Evolutionary conservation across 306 rosid species (phyloP).

Genomic region (Clitoria ternatea): DNA sequence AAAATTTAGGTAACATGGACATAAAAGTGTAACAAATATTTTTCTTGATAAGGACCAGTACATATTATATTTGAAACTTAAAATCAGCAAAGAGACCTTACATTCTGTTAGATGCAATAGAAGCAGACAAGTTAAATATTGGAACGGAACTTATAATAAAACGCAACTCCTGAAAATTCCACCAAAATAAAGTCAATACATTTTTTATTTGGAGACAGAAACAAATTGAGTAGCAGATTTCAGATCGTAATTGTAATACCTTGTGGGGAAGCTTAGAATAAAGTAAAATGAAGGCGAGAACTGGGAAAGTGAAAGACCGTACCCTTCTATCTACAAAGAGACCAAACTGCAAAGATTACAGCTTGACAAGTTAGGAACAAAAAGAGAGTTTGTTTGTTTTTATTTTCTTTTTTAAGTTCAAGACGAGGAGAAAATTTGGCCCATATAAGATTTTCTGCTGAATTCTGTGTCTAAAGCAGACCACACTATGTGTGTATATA

Average conservation of each 20-base stretch:
- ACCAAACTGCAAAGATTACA: slow-evolving; percentile 69
- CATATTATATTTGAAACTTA: background rate
- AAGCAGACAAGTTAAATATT: slow-evolving; percentile 87
- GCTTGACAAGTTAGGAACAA: slow-evolving; percentile 26
- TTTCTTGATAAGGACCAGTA: background rate
- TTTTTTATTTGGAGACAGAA: background rate
- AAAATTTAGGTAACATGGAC: background rate
- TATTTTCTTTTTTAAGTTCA: background rate
- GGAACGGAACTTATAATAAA: slow-evolving; percentile 84
- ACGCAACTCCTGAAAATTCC: slow-evolving; percentile 84
- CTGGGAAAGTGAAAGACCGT: slow-evolving; percentile 54
- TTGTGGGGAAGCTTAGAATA: slow-evolving; percentile 97
- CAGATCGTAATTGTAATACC: slow-evolving; percentile 40
- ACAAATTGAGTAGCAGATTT: background rate
- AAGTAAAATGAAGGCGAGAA: slow-evolving; percentile 69
- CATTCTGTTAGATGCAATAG: slow-evolving; percentile 84
- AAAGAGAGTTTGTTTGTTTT: background rate
- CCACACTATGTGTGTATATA: too few species aligned
- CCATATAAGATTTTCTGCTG: too few species aligned
- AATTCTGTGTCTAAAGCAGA: too few species aligned
- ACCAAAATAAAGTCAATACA: slow-evolving; percentile 12
- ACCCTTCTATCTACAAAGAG: slow-evolving; percentile 73
- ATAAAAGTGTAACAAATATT: slow-evolving; percentile 6
- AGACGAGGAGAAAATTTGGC: background rate
- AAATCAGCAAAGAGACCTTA: slow-evolving; percentile 30